A percentile compares a stretch with the other conserved stretches of the same genome.
Evolutionary conservation across 2,329 filamentous ascomycete species (phyloP).

Genomic region (Xylariaceae sp.): DNA sequence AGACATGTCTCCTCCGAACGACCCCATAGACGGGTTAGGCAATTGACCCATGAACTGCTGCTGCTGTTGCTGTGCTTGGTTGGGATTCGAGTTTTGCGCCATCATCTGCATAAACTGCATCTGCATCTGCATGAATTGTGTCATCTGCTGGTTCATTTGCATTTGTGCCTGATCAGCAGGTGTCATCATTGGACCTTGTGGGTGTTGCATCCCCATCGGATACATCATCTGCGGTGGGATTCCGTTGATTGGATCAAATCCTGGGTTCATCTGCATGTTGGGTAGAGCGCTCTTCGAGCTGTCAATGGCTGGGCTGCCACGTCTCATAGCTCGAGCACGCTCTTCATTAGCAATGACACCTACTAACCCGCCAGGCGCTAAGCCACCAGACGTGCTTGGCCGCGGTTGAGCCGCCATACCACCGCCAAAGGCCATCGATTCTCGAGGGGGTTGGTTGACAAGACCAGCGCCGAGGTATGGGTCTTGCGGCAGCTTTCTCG

Average conservation of each 20-base stretch:
- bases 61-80: slow-evolving; percentile 24
- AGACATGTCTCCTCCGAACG: slow-evolving; percentile 33
- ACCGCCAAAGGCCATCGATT: slow-evolving; percentile 68
- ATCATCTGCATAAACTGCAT: slow-evolving; percentile 94
- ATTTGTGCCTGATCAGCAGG: slow-evolving; percentile 70
- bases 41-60: slow-evolving; percentile 35
- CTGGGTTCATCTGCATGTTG: slow-evolving; percentile 33
- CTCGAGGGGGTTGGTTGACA: slow-evolving; percentile 66
- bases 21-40: slow-evolving; percentile 42
- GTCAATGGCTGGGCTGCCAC: slow-evolving; percentile 71
- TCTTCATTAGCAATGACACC: slow-evolving; percentile 87
- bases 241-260: slow-evolving; percentile 47
- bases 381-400: slow-evolving; percentile 36
- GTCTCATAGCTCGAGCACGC: slow-evolving; percentile 68
- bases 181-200: slow-evolving; percentile 41
- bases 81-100: slow-evolving; percentile 43
- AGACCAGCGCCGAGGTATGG: slow-evolving; percentile 79
- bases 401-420: slow-evolving; percentile 42
- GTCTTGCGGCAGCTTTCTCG: slow-evolving; percentile 75
- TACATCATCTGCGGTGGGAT: slow-evolving; percentile 51
- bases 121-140: slow-evolving; percentile 87
- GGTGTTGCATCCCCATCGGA: slow-evolving; percentile 34
- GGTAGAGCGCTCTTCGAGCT: slow-evolving; percentile 36
- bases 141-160: slow-evolving; percentile 79
- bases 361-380: slow-evolving; percentile 76